Evolutionary conservation across 1,139 yeast species (phyloP), one percentile per base, ranked within the genome.

Genomic region (Magnusiomyces tetraspermus): DNA sequence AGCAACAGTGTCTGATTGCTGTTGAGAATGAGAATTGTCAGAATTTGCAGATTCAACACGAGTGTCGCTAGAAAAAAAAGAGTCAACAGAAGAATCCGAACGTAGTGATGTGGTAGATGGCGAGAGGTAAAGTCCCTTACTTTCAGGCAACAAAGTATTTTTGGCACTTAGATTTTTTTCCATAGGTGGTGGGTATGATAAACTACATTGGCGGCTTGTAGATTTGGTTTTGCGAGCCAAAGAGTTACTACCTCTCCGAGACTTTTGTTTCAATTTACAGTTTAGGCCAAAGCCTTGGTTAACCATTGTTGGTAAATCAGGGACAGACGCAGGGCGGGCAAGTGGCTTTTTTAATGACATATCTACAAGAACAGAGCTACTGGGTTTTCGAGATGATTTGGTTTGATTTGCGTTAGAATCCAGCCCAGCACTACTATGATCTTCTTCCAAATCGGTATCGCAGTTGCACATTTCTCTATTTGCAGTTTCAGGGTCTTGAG

Each of bases 371-470:
- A n/a, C n/a, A n/a, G n/a, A n/a, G n/a, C n/a, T n/a, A n/a, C n/a
- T n/a, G n/a, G n/a, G n/a, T n/a, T n/a, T n/a, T n/a, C n/a, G n/a
- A n/a, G n/a, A n/a, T n/a, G n/a, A n/a, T n/a, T n/a, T n/a, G n/a
- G n/a, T n/a, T n/a, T n/a, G n/a, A n/a, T 36, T 10, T 36, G 38
- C 33, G 11, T 11, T 11, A 8, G 33, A 6, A 28, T 8, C 33
- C 11, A 28, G 33, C 11, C 33, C 33, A 11, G 33, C 36, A n/a
- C 36, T 36, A 17, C 21, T 26, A 6, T 43, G 21, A 2, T 43
- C 46, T 8, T 26, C 46, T 15, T 43, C 46, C n/a, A 10, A 22
- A n/a, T 43, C 46, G 2, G 36, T 43, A 26, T 43, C 46, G 11
- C 33, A 28, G 33, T 28, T 28, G 11, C 33, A 28, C 6, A 28